These are phyloP conservation scores for Dichotomocladium elegans DNA, from an alignment of 371 early-diverging fungal genomes.

Conservation along the genomic window DNA sequence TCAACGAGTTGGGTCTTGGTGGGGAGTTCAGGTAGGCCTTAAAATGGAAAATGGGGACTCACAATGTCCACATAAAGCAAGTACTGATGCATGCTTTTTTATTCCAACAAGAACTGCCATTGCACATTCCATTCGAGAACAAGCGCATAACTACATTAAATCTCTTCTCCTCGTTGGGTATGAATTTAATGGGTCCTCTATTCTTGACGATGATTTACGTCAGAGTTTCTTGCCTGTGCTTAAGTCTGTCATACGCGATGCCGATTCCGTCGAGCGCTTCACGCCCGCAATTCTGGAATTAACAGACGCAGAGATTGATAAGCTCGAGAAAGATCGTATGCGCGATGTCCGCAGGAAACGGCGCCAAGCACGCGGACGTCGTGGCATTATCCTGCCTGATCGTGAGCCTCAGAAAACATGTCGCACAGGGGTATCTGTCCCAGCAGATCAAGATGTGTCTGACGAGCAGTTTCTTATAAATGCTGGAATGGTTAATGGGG, in stretches of 20 bases:
- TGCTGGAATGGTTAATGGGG: slow-evolving; percentile 9
- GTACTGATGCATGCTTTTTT: background rate
- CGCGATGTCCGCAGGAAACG: slow-evolving; percentile 70
- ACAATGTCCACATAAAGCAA: background rate
- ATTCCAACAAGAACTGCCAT: slow-evolving; percentile 68
- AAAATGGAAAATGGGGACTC: slow-evolving; percentile 2
- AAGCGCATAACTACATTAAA: slow-evolving; percentile 79
- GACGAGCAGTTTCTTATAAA: slow-evolving; percentile 36
- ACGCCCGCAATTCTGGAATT: slow-evolving; percentile 66
- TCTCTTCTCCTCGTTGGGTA: slow-evolving; percentile 81
- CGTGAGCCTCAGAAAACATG: slow-evolving; percentile 53
- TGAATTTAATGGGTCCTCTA: slow-evolving; percentile 54
- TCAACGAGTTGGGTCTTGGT: slow-evolving; percentile 64
- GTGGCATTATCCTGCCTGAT: slow-evolving; percentile 66
- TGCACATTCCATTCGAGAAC: slow-evolving; percentile 91
- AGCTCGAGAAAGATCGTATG: slow-evolving; percentile 80
- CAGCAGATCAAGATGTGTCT: slow-evolving; percentile 37
- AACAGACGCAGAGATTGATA: slow-evolving; percentile 71
- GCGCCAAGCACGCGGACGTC: slow-evolving; percentile 75
- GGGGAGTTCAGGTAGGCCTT: slow-evolving; percentile 71
- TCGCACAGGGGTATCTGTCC: slow-evolving; percentile 35
- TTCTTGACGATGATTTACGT: slow-evolving; percentile 76
- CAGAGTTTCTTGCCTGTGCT: slow-evolving; percentile 69
- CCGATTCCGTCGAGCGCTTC: slow-evolving; percentile 47
- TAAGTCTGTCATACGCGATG: slow-evolving; percentile 43